Percentiles rank a stretch among this genome's conserved stretches.
Evolutionary conservation across 1,284 basidiomycete species (phyloP).

Genomic region (Cryptococcus sp.): DNA sequence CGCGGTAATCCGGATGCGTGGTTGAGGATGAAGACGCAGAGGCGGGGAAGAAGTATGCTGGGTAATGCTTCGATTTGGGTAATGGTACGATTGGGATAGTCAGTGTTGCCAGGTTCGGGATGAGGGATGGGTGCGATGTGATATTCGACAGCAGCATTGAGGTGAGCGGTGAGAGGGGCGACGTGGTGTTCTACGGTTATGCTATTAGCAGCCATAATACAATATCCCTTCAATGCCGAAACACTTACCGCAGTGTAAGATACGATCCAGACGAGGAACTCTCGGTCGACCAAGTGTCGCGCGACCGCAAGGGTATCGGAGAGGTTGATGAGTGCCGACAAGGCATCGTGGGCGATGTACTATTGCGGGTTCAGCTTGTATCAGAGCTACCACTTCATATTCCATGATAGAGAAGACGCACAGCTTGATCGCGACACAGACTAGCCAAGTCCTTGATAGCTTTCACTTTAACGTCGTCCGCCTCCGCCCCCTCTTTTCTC

Average conservation of each 20-base stretch:
- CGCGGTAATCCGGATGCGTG: conserved; percentile 51
- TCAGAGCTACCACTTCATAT: not conserved
- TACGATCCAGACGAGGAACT: conserved; percentile 80
- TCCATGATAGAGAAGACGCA: conserved; percentile 46
- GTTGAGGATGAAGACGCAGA: conserved; percentile 71
- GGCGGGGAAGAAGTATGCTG: conserved; percentile 67
- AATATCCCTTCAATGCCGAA: no score
- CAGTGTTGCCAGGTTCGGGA: conserved; percentile 67
- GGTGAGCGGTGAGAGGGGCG: conserved; percentile 88
- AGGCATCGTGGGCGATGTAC: conserved; percentile 92
- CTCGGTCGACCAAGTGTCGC: conserved; percentile 68
- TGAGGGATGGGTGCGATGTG: conserved; percentile 73
- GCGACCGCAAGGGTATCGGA: conserved; percentile 78
- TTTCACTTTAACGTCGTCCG: conserved; percentile 66
- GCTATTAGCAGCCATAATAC: conserved; percentile 8
- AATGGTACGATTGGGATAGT: conserved; percentile 65
- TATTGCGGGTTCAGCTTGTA: conserved; percentile 43
- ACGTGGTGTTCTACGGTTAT: conserved; percentile 74
- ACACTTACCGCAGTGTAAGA: conserved; percentile 83
- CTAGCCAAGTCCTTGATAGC: conserved; percentile 68
- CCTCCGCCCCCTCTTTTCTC: conserved; percentile 53
- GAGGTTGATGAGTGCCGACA: conserved; percentile 90
- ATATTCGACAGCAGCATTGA: conserved; percentile 97
- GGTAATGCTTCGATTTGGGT: conserved; percentile 54
- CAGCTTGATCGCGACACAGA: conserved; percentile 81